A percentile compares a stretch with the other conserved stretches of the same genome.
phyloP scores from a whole-genome alignment of 495 filamentous ascomycete genomes.

The Trichoderma gamsii region DNA sequence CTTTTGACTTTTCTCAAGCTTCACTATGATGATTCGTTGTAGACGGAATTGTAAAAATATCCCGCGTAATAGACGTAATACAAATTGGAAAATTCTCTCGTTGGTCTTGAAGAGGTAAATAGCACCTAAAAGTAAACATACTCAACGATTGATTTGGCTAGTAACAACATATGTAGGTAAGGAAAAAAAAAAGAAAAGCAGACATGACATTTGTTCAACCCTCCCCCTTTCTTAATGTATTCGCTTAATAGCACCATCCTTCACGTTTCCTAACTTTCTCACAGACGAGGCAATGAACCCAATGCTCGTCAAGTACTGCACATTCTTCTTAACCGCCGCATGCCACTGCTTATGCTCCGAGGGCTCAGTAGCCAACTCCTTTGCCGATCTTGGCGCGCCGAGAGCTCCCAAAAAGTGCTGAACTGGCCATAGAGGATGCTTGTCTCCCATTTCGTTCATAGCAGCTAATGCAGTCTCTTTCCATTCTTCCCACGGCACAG shows the following conservation, averaged over 20 bases:
- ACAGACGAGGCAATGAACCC: neutral
- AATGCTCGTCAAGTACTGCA: neutral
- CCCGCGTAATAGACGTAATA: too few relatives aligned
- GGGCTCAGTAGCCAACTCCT: neutral
- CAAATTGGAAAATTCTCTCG: too few relatives aligned
- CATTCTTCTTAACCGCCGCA: neutral
- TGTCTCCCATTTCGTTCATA: neutral
- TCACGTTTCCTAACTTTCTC: neutral
- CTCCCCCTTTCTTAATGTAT: neutral
- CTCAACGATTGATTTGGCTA: neutral
- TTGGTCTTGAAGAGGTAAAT: too few relatives aligned
- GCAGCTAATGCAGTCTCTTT: neutral
- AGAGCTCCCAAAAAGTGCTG: constrained; percentile 2
- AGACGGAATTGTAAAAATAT: too few relatives aligned
- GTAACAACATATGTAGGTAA: neutral
- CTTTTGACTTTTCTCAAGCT: neutral
- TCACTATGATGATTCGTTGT: too few relatives aligned
- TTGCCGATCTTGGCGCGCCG: neutral
- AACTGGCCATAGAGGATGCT: constrained; percentile 1
- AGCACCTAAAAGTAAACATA: too few relatives aligned
- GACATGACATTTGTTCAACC: neutral
- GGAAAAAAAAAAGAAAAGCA: neutral
- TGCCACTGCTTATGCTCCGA: constrained; percentile 5
- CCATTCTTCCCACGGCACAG: neutral
- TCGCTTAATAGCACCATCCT: constrained; percentile 7